These are phyloP conservation scores for Dittrichia graveolens DNA, from an alignment of 129 eudicot species.

Conservation along the genomic window DNA sequence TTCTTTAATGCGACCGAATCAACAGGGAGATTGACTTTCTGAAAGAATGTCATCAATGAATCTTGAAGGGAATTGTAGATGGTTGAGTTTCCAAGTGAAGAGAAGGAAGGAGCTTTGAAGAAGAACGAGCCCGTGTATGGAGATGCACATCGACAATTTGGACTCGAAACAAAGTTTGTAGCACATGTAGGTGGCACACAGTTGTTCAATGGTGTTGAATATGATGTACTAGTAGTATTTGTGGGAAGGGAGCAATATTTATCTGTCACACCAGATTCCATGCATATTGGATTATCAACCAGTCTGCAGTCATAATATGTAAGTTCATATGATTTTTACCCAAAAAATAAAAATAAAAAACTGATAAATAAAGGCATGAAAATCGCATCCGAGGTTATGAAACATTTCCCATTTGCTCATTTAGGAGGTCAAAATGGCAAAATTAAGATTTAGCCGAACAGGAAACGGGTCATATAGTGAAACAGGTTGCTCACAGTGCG, in stretches of 20 bases:
- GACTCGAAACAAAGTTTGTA: constrained; percentile 44
- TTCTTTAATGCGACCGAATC: constrained; percentile 54
- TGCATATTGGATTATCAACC: constrained; percentile 53
- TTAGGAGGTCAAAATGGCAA: too few species aligned
- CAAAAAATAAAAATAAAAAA: not conserved
- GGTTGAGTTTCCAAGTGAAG: constrained; percentile 40
- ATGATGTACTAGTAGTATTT: constrained; percentile 25
- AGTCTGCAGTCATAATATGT: constrained; percentile 50
- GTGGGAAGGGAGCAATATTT: constrained; percentile 41
- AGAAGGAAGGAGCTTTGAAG: constrained; percentile 75
- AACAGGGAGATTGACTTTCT: constrained; percentile 38
- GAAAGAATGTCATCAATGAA: constrained; percentile 36
- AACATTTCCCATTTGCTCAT: not conserved
- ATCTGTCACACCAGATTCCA: constrained; percentile 33
- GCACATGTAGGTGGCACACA: constrained; percentile 50
- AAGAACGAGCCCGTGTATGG: constrained; percentile 59
- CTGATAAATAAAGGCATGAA: not conserved
- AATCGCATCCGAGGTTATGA: not conserved
- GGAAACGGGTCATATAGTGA: too few species aligned
- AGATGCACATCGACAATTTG: constrained; percentile 61
- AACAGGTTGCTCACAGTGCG: too few species aligned
- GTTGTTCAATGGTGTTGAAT: constrained; percentile 45
- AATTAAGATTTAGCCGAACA: too few species aligned
- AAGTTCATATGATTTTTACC: not conserved
- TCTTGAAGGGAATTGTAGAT: constrained; percentile 35